phyloP scores from a whole-genome alignment of 352 stramenopile species.

The Pythium dissotocum region DNA sequence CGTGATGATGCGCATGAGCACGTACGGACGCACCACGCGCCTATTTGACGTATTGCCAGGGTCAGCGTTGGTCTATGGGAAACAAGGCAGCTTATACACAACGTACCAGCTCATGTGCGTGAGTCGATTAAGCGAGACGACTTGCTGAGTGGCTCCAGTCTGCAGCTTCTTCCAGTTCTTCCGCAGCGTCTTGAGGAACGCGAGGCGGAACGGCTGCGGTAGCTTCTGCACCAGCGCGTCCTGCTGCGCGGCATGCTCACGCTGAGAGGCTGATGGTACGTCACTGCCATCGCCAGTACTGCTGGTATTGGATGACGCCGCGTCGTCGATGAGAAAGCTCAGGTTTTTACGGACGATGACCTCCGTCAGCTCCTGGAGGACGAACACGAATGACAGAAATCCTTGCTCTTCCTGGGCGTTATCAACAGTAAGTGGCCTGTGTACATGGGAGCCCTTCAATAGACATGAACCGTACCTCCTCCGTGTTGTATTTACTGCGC shows the following conservation, averaged over 20 bases:
- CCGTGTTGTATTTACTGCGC: constrained; percentile 9
- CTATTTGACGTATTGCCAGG: neutral
- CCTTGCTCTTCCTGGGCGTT: constrained; percentile 37
- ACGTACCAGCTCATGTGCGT: constrained; percentile 42
- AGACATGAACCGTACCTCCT: constrained; percentile 13
- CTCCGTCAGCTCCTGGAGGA: constrained; percentile 49
- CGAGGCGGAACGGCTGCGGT: constrained; percentile 40
- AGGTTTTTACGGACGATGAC: constrained; percentile 48
- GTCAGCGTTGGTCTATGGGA: neutral
- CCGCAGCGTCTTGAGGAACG: constrained; percentile 46
- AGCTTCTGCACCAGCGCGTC: constrained; percentile 40
- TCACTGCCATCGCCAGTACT: constrained; percentile 2
- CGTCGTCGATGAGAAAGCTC: constrained; percentile 47
- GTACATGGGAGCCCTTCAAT: no score
- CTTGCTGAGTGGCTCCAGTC: neutral
- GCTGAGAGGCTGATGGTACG: constrained; percentile 26
- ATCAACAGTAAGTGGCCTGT: neutral
- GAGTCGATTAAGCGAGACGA: constrained; percentile 31
- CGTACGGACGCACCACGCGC: constrained; percentile 14
- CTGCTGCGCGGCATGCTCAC: constrained; percentile 34
- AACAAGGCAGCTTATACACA: neutral
- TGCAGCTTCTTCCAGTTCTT: constrained; percentile 21
- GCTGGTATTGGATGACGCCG: neutral
- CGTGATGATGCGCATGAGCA: constrained; percentile 59
- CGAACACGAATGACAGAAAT: constrained; percentile 38